Base-by-base conservation (phyloP, 768 basidiomycete genomes). In the Boletus sp. region DNA sequence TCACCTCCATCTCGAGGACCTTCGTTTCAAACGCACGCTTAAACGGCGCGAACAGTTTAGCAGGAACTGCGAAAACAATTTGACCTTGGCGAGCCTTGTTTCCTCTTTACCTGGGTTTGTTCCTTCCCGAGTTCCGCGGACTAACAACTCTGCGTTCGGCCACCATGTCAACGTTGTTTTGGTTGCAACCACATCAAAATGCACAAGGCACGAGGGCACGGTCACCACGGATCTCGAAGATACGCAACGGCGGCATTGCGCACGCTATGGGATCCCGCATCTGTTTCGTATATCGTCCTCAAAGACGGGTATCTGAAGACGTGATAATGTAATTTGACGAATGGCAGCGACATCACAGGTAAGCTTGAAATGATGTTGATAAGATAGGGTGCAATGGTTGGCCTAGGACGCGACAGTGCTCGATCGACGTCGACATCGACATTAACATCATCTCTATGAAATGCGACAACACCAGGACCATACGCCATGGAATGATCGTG, bases 201-300 rank as follows among this genome's bases (percentile, higher is more conserved):
- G 72, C 74, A 49, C 78, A 78, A 3, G 80, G 68, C 10, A 80
- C 67, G 30, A 80, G 59, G 0, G 65, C 64, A 15, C 64, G 68
- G 57, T 77, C 65, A 27, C 77, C 75, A 15, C 67, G 64, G 25
- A 69, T 66, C 61, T 79, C 72, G 55, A 79, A 79, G 34, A 76
- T 66, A n/a, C 72, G 70, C 53, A 79, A 61, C 11, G 64, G n/a
- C n/a, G n/a, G n/a, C n/a, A n/a, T n/a, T n/a, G n/a, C 68, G 29
- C 77, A 75, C 1, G 74, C 78, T 77, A 79, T 80, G 38, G 78
- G 76, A 49, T 79, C 78, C 45, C 71, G 69, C 76, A 79, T 79
- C 30, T 72, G 43, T 50, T 55, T 27, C 75, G 70, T 50, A 77
- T 76, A 14, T 73, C 74, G 11, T 72, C 66, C 51, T 70, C 70